These are phyloP conservation scores for Entomortierella parvispora DNA, from an alignment of 192 early-diverging fungal species.

Conservation along the genomic window DNA sequence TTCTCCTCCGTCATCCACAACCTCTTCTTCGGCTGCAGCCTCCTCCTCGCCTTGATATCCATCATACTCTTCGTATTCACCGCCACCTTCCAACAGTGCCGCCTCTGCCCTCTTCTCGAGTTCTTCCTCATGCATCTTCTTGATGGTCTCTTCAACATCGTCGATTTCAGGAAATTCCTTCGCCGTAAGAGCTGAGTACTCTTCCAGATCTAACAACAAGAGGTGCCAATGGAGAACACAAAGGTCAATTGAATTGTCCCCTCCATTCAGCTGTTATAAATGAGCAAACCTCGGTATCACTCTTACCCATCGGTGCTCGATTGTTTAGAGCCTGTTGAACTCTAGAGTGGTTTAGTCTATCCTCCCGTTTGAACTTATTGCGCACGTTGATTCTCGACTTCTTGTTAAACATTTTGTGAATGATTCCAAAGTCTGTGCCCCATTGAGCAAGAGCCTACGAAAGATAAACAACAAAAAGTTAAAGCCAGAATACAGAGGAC, in stretches of 20 bases:
- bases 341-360: constrained; percentile 31
- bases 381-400: constrained; percentile 52
- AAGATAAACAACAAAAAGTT: constrained; percentile 2
- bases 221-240: neutral
- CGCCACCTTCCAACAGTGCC: neutral
- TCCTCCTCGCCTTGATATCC: constrained; percentile 6
- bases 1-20: constrained; percentile 31
- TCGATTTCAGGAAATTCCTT: constrained; percentile 24
- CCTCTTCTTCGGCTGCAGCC: constrained; percentile 27
- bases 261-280: too few species aligned
- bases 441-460: constrained; percentile 52
- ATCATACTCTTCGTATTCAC: constrained; percentile 21
- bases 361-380: constrained; percentile 56
- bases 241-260: neutral
- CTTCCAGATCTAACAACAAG: constrained; percentile 19
- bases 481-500: too few species aligned
- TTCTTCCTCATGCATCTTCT: constrained; percentile 16
- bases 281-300: neutral
- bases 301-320: constrained; percentile 45
- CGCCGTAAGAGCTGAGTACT: constrained; percentile 26
- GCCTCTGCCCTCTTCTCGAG: neutral
- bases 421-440: constrained; percentile 61
- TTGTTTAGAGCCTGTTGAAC: constrained; percentile 42
- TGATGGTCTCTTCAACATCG: constrained; percentile 15
- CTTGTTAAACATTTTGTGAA: constrained; percentile 39